Evolutionary conservation across 2,329 filamentous ascomycete species (phyloP), one percentile per base, ranked within the genome.

Genomic region (Ophiognomonia clavigignenti-juglandacearum): DNA sequence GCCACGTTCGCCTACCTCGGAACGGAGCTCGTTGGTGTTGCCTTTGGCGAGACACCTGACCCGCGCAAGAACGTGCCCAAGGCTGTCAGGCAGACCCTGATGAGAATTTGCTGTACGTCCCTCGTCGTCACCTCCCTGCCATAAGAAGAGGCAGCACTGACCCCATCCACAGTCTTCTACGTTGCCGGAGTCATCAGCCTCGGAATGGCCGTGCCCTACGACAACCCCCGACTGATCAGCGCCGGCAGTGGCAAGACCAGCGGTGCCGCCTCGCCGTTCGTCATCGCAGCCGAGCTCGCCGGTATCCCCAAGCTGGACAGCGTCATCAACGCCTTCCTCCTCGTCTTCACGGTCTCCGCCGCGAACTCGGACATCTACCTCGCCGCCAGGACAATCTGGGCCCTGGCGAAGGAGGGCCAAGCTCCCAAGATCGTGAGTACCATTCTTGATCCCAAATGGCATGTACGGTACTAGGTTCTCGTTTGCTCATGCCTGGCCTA

Each of bases 71-170:
- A 79, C 40, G 82, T 86, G 47, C 83, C 83, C 2, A 71, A 77
- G 37, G 83, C 83, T 22, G 83, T 86, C 64, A 82, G 78, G 57
- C 72, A 85, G 46, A 86, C 82, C 32, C 83, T 86, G 62, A 82
- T 77, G 65, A 31, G 41, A 7, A 43, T 43, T 22, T 43, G 41
- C 32, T 72, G n/a, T n/a, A n/a, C n/a, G n/a, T n/a, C n/a, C n/a
- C n/a, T n/a, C n/a, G n/a, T n/a, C n/a, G n/a, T n/a, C n/a, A n/a
- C n/a, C n/a, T n/a, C n/a, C n/a, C n/a, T n/a, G n/a, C n/a, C n/a
- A n/a, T n/a, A n/a, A n/a, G n/a, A n/a, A n/a, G n/a, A n/a, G n/a
- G n/a, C n/a, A n/a, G n/a, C n/a, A n/a, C n/a, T n/a, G n/a, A n/a
- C n/a, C n/a, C n/a, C n/a, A n/a, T n/a, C n/a, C n/a, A n/a, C n/a